Evolutionary conservation across 306 rosid species (phyloP).

Genomic region (Cucurbita pepo): DNA sequence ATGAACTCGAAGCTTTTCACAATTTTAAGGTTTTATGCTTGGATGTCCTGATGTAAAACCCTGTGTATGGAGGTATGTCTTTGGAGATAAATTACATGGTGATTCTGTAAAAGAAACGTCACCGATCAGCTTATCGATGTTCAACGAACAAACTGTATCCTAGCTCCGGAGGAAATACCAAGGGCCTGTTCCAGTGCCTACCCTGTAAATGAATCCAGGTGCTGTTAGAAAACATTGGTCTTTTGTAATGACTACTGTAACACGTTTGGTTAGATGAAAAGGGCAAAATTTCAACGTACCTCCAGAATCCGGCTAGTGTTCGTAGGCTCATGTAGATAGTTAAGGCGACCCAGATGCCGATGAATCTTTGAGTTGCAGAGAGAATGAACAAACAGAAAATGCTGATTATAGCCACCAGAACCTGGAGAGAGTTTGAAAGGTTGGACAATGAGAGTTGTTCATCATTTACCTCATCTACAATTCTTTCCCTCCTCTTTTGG

Average conservation of each 20-base stretch:
- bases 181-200: constrained; percentile 94
- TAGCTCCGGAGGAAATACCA: constrained; percentile 57
- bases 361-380: constrained; percentile 54
- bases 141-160: neutral
- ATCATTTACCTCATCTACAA: neutral
- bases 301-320: constrained; percentile 73
- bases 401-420: constrained; percentile 72
- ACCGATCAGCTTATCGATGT: neutral
- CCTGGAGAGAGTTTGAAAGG: constrained; percentile 21
- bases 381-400: constrained; percentile 52
- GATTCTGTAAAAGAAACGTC: neutral
- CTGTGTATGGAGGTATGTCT: neutral
- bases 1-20: too few relatives aligned
- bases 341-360: constrained; percentile 89
- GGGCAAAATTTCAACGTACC: constrained; percentile 22
- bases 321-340: constrained; percentile 76
- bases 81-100: neutral
- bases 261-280: neutral
- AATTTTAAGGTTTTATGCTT: too few relatives aligned
- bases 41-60: too few relatives aligned
- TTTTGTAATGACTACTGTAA: neutral
- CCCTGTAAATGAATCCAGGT: constrained; percentile 27
- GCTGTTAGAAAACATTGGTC: neutral
- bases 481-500: neutral
- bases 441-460: neutral